Base-by-base conservation (phyloP, 2,329 filamentous ascomycete species). In the Sclerotinia minor region DNA sequence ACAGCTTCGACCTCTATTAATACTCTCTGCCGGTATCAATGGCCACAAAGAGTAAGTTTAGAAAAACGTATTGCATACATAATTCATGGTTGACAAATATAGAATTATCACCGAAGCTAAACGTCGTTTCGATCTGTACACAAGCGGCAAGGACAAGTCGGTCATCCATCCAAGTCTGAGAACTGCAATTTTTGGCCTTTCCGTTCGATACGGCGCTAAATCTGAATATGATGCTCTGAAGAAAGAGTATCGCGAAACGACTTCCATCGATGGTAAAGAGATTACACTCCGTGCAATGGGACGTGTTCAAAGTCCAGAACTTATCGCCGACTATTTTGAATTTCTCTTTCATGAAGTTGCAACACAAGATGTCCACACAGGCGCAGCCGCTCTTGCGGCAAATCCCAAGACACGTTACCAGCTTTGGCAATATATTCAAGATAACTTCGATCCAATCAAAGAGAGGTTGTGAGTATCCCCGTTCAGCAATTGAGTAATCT, bases 261-360 rank as follows among this genome's bases (percentile, higher is more conserved):
- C 90, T 64, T 92, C 93, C 9, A 89, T 97, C 49, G 95, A 98
- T 75, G 94, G 93, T 74, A 96, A 94, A 79, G 93, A 97, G 73
- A 91, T 96, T 71, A 90, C 88, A 72, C 85, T 98, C 3, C 83
- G 85, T 49, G 87, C 91, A 5, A 84, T 99, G 55, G 92, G 93
- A 45, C 87, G 88, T 50, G 88, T 91, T 26, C 89, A 89, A 73
- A 77, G 80, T 15, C 77, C 82, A 0, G 85, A 87, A 13, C 81
- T 97, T 41, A 87, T 96, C 55, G 81, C 80, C 79, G 80, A 89
- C 76, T 83, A 89, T 84, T 76, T 90, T 83, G 74, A 89, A 79
- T 85, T 97, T 77, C 90, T 96, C 79, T 94, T 92, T 73, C 89
- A 90, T 77, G 84, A 90, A n/a, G 92, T 98, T 35, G 88, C 92